phyloP scores from a whole-genome alignment of 345 rosid species.

The Hibiscus mutabilis region DNA sequence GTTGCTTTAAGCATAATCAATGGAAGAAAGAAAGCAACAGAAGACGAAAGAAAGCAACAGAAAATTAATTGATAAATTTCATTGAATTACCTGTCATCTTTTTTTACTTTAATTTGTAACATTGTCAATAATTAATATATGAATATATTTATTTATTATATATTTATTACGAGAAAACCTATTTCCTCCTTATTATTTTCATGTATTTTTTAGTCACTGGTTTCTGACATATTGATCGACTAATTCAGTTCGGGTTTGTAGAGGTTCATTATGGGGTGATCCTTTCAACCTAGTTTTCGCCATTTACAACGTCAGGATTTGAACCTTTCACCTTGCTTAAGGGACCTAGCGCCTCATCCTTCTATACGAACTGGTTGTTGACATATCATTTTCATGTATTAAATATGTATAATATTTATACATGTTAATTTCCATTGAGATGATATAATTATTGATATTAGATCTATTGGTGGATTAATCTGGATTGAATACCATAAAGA shows the following conservation, averaged over 20 bases:
- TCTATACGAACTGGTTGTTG: too few species aligned
- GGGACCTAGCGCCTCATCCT: too few species aligned
- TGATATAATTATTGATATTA: too few species aligned
- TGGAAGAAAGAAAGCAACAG: neutral
- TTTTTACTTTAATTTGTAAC: neutral
- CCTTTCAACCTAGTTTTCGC: too few species aligned
- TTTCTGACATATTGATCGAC: too few species aligned
- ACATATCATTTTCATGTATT: neutral
- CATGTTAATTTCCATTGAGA: neutral
- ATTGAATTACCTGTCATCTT: neutral
- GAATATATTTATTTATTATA: neutral
- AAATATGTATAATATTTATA: neutral
- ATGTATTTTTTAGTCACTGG: neutral
- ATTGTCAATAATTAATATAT: neutral
- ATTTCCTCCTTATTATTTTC: neutral
- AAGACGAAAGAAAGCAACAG: neutral
- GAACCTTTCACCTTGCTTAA: too few species aligned
- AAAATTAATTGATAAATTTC: neutral
- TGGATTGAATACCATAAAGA: too few species aligned
- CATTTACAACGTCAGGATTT: too few species aligned
- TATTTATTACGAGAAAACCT: neutral
- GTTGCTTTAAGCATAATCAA: conserved; percentile 14
- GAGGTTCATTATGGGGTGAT: too few species aligned
- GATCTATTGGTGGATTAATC: too few species aligned
- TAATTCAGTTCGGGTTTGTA: too few species aligned